Base-by-base conservation (phyloP, 164 flowering plant species). In the Vitis rotundifolia region DNA sequence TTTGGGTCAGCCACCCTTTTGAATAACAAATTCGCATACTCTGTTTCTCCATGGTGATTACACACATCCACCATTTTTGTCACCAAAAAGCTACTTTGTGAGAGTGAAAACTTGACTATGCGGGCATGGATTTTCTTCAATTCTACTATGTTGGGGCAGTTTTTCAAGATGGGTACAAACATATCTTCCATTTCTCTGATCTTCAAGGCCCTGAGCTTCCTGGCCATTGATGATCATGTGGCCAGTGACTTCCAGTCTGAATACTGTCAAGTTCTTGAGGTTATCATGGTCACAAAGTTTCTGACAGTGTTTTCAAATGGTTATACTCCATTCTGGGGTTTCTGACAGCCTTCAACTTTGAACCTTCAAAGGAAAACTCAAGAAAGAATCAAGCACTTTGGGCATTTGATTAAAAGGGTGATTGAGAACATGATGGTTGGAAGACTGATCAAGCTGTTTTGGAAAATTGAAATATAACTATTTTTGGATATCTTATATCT, bases 31-130 rank as follows among this genome's bases (percentile, higher is more conserved):
- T 37, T 69, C 9, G 89, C 92, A 51, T 88, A 87, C 0, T 64
- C 77, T 11, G 69, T 68, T 16, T 83, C 81, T 18, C 82, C 85
- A 53, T 51, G 59, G 31, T 51, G 49, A 63, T 84, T 75, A 56
- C 94, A 89, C 8, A 83, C 63, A 55, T 83, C 85, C 12, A 92
- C 70, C 89, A 92, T 90, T 75, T 89, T 91, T 9, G 93, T 90
- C 15, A 73, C 81, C 68, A 92, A 70, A 76, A 84, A 90, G 68
- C 74, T 90, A 86, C 95, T 87, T 69, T 84, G 89, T 8, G 88
- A 76, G 1, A 92, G 67, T 2, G 85, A 81, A 29, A 72, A 70
- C 67, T 82, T 84, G 68, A 87, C 69, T 13, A 89, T 80, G 69
- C 73, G 81, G 71, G 89, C 82, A 66, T 90, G 93, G 11, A 83